A percentile compares a stretch with the other conserved stretches of the same genome.
Evolutionary conservation across 2,329 filamentous ascomycete genomes (phyloP).

Genomic region (Diaporthe nobilis): DNA sequence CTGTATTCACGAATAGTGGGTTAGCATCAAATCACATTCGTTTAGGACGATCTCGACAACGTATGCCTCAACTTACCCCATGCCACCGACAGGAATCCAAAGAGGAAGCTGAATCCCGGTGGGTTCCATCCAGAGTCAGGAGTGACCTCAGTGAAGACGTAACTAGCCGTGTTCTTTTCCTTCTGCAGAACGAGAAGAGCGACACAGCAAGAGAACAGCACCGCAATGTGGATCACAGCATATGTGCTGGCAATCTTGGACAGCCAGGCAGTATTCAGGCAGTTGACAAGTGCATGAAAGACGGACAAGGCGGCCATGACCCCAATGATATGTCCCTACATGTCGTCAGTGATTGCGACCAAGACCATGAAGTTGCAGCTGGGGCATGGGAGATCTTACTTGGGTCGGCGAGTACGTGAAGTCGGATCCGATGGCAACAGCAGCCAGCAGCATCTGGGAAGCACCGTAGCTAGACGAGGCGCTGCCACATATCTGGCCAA

Average conservation of each 20-base stretch:
- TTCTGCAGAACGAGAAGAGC: slow-evolving; percentile 63
- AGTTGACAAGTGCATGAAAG: slow-evolving; percentile 65
- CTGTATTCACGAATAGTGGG: not conserved
- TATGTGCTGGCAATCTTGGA: slow-evolving; percentile 70
- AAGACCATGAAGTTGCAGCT: not conserved
- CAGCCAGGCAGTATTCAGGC: slow-evolving; percentile 68
- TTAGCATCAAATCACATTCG: not conserved
- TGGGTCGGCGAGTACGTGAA: slow-evolving; percentile 60
- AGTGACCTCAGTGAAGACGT: slow-evolving; percentile 67
- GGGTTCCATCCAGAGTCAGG: slow-evolving; percentile 65
- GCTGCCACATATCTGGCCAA: slow-evolving; percentile 65
- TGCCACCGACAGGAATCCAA: slow-evolving; percentile 68
- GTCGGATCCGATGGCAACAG: slow-evolving; percentile 62
- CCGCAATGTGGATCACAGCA: slow-evolving; percentile 66
- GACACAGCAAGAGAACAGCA: slow-evolving; percentile 64
- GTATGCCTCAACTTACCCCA: slow-evolving; percentile 56
- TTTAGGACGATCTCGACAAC: too few relatives aligned
- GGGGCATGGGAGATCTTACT: not conserved
- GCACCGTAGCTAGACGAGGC: slow-evolving; percentile 69
- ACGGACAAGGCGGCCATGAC: slow-evolving; percentile 68
- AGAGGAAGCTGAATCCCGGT: slow-evolving; percentile 66
- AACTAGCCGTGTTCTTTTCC: slow-evolving; percentile 64
- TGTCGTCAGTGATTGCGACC: not conserved
- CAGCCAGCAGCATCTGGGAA: slow-evolving; percentile 66
- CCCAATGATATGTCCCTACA: slow-evolving; percentile 58